phyloP scores from a whole-genome alignment of 352 stramenopile species.

The Globisporangium megalacanthum region DNA sequence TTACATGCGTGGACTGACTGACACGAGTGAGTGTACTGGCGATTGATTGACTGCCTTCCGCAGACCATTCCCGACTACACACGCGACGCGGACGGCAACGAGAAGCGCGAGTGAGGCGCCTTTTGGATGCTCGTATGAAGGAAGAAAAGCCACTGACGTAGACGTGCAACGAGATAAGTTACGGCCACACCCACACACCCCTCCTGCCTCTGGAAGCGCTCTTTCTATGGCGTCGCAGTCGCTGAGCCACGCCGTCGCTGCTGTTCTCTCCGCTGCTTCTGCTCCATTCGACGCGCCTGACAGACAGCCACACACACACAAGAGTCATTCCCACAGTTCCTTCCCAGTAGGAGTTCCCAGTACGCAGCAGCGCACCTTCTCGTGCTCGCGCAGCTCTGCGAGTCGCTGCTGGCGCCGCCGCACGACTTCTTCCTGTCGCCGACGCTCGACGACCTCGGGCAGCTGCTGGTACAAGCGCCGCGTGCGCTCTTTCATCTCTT shows the following conservation, averaged over 20 bases:
- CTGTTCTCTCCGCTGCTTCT: slow-evolving; percentile 42
- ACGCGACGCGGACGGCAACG: slow-evolving; percentile 7
- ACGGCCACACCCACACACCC: neutral
- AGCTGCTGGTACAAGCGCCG: slow-evolving; percentile 60
- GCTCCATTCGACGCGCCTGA: slow-evolving; percentile 44
- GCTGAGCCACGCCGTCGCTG: slow-evolving; percentile 11
- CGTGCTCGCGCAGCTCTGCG: slow-evolving; percentile 57
- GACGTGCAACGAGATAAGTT: neutral
- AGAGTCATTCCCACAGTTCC: neutral
- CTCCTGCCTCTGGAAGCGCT: too few species aligned
- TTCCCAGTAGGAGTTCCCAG: slow-evolving; percentile 1
- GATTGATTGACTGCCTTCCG: slow-evolving; percentile 4
- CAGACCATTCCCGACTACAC: slow-evolving; percentile 13
- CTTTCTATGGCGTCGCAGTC: neutral
- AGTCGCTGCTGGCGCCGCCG: slow-evolving; percentile 56
- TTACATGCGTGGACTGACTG: neutral
- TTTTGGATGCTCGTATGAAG: too few species aligned
- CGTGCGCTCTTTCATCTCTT: slow-evolving; percentile 69
- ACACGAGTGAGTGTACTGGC: neutral
- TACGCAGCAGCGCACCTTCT: slow-evolving; percentile 36
- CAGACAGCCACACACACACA: slow-evolving; percentile 1
- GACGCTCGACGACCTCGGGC: slow-evolving; percentile 65
- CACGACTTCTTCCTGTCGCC: slow-evolving; percentile 69
- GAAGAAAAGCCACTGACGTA: too few species aligned
- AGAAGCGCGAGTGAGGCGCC: slow-evolving; percentile 10